Evolutionary conservation across 371 early-diverging fungal species (phyloP).

Genomic region (Cokeromyces recurvatus): DNA sequence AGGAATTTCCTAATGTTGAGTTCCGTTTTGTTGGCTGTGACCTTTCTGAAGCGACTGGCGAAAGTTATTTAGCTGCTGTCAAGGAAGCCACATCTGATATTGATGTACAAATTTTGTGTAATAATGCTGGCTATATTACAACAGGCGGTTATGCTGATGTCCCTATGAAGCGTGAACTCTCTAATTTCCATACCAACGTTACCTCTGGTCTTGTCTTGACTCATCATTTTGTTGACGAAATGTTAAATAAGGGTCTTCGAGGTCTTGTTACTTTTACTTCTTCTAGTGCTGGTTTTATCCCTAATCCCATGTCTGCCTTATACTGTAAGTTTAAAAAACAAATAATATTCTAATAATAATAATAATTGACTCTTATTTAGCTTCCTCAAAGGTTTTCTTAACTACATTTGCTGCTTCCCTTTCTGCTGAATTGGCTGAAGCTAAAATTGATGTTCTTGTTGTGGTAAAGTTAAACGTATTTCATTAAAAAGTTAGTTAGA

Average conservation of each 20-base stretch:
- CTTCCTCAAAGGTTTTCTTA: conserved; percentile 55
- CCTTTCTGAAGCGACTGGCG: conserved; percentile 34
- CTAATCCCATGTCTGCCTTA: conserved; percentile 52
- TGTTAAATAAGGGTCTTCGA: conserved; percentile 35
- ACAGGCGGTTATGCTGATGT: conserved; percentile 51
- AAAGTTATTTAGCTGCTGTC: conserved; percentile 40
- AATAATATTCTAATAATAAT: too few relatives aligned
- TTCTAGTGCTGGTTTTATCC: conserved; percentile 55
- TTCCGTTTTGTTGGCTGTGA: conserved; percentile 56
- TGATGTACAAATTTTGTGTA: conserved; percentile 53
- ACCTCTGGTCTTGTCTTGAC: conserved; percentile 44
- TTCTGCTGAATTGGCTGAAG: conserved; percentile 51
- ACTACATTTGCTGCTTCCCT: conserved; percentile 56
- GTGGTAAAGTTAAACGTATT: conserved; percentile 30
- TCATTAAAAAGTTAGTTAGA: not conserved
- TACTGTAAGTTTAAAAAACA: conserved; percentile 32
- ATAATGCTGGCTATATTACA: conserved; percentile 63
- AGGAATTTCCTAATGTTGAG: conserved; percentile 38
- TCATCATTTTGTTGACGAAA: conserved; percentile 50
- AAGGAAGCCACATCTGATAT: conserved; percentile 43
- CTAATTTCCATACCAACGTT: conserved; percentile 55
- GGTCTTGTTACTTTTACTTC: conserved; percentile 59
- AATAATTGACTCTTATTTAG: too few relatives aligned
- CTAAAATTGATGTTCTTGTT: conserved; percentile 58
- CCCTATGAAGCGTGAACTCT: conserved; percentile 35